Evolutionary conservation across 768 basidiomycete genomes (phyloP), one percentile per base, ranked within the genome.

Genomic region (Trametopsis cervina): DNA sequence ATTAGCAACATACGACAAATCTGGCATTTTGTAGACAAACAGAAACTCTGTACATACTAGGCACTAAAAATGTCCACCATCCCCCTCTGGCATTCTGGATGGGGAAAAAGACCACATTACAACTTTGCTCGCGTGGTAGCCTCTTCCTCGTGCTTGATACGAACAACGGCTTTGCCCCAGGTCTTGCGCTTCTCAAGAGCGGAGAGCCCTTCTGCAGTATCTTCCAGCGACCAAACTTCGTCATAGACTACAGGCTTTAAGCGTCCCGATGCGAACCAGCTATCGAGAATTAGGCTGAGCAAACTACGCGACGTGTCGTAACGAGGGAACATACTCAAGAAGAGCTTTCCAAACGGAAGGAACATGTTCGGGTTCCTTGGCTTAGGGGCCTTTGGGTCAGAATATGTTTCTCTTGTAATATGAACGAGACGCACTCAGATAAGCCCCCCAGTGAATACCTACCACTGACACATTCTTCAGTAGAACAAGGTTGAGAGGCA

Each of bases 371-470:
- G 77, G 76, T 56, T 97, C 88, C 58, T 83, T 77, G 20, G 69
- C 84, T 86, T 63, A 39, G 9, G 40, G 43, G 4, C 9, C 35
- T 3, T 36, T 26, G 18, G 45, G 17, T 23, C n/a, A 18, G 33
- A 39, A 42, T 49, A 17, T 43, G 12, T 15, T 17, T 27, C 36
- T 25, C 44, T 40, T 39, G 25, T 23, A 40, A 41, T 46, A 36
- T 22, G 1, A 46, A 20, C 15, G 48, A 11, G 7, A 72, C 83
- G 47, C 55, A 89, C 89, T 61, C 9, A 68, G 62, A 64, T 90
- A 92, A 3, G 81, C 81, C 10, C 91, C 91, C 91, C 91, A 95
- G 57, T 85, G 85, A 9, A 96, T 66, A 5, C 95, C 94, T 42
- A 89, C 74, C 9, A 96, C 63, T 10, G 87, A 82, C 20, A 64